Base-by-base conservation (phyloP, 306 rosid species). In the Rosa rugosa region DNA sequence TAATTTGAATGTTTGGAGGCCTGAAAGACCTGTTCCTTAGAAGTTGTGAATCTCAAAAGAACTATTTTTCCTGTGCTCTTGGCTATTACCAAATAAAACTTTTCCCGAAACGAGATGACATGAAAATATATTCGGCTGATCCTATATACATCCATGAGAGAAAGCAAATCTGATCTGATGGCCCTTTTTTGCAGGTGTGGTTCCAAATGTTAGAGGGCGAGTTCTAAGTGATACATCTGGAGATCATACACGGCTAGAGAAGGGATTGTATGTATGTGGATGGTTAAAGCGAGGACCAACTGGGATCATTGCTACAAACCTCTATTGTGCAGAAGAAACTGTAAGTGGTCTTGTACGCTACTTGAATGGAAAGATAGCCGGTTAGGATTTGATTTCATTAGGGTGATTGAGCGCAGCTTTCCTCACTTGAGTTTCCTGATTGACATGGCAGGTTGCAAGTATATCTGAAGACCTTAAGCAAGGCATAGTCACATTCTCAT, bases 231-330 rank as follows among this genome's bases (percentile, higher is more conserved):
- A 83, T 78, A n/a, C 85, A 27, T 79, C 77, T 25, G 88, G 81
- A 66, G 86, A 88, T 75, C 72, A 86, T 34, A 47, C 82, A 36
- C 82, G 42, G 54, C 70, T 81, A 50, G 99, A 88, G 88, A 87
- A 89, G 79, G 97, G 96, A 80, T 88, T 95, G 81, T 92, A 92
- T 81, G 96, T 91, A 71, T 88, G 97, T 76, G 99, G 99, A 69
- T 92, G 99, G 98, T 89, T 95, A 87, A 92, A 92, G 89, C 89
- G 99, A 87, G 98, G 96, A 69, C 99, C 98, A n/a, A 91, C 91
- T n/a, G 98, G 99, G 77, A 92, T 95, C 83, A 81, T 95, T 84
- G 99, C 88, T 67, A 88, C 98, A 86, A 92, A 92, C 92, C 92
- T 90, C 49, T 78, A 91, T 56, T 92, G 96, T 79, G 97, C 98